Conservation (phyloP, 208 protist genomes). For the Leishmania arabica region DNA sequence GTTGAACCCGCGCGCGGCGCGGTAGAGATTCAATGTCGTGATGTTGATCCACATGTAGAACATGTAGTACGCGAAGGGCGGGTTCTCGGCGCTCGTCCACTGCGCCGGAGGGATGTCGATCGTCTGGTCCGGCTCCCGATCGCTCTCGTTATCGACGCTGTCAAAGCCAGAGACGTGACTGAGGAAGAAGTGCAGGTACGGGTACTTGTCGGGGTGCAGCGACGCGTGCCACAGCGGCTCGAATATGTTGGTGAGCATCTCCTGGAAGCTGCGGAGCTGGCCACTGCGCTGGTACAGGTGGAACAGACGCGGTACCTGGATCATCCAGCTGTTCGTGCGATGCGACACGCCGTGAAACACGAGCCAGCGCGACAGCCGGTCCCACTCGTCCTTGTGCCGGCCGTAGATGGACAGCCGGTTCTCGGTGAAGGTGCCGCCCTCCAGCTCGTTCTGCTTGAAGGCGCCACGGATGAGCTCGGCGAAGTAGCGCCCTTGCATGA, state of each 20-base stretch:
- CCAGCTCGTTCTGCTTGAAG: slow-evolving; percentile 53
- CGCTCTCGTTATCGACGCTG: slow-evolving; percentile 97
- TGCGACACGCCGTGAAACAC: slow-evolving; percentile 91
- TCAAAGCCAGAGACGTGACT: slow-evolving; percentile 96
- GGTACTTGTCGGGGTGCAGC: slow-evolving; percentile 88
- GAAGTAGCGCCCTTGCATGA: slow-evolving; percentile 92
- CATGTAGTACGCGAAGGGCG: slow-evolving; percentile 93
- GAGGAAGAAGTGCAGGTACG: slow-evolving; percentile 94
- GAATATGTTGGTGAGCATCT: slow-evolving; percentile 97
- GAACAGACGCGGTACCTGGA: slow-evolving; percentile 95
- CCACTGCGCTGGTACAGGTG: slow-evolving; percentile 66
- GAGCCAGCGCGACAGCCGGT: slow-evolving; percentile 74
- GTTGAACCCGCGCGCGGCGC: slow-evolving; percentile 78
- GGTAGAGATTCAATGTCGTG: slow-evolving; percentile 93
- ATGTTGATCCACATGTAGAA: slow-evolving; percentile 99
- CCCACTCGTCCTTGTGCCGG: slow-evolving; percentile 60
- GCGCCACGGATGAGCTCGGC: slow-evolving; percentile 70
- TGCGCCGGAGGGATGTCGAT: slow-evolving; percentile 39
- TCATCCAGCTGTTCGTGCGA: slow-evolving; percentile 96
- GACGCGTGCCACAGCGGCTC: slow-evolving; percentile 97
- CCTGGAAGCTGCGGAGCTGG: slow-evolving; percentile 86
- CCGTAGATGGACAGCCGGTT: slow-evolving; percentile 91
- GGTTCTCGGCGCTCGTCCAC: slow-evolving; percentile 63
- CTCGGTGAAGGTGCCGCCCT: slow-evolving; percentile 76
- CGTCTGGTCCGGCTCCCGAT: slow-evolving; percentile 54